Evolutionary conservation across 164 flowering plant genomes (phyloP).

Genomic region (Vitis rotundifolia): DNA sequence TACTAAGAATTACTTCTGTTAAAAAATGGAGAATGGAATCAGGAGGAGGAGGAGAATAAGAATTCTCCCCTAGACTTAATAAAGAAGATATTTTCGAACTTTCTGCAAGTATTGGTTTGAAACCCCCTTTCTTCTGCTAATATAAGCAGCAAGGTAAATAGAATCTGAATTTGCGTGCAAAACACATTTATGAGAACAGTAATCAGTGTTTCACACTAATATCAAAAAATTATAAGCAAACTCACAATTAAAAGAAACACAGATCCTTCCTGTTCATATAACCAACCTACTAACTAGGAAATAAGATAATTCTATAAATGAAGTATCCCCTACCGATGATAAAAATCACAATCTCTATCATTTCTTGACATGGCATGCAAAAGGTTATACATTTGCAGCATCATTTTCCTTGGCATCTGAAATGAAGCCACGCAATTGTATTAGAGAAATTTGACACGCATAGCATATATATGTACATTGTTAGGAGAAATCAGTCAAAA

Average conservation of each 20-base stretch:
- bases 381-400: constrained; percentile 91
- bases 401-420: constrained; percentile 97
- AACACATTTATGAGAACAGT: too few species aligned
- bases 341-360: constrained; percentile 94
- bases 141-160: background rate
- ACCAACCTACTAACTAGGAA: too few species aligned
- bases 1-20: too few species aligned
- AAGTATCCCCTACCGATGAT: constrained; percentile 66
- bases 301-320: too few species aligned
- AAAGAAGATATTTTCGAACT: background rate
- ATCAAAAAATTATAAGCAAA: too few species aligned
- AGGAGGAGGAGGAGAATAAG: too few species aligned
- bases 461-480: background rate
- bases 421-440: constrained; percentile 10
- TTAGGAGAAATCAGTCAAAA: constrained; percentile 2
- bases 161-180: too few species aligned
- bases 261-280: too few species aligned
- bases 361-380: constrained; percentile 70
- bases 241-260: too few species aligned
- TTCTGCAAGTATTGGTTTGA: background rate
- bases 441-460: background rate
- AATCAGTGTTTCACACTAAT: too few species aligned
- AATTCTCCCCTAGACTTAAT: background rate
- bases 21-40: too few species aligned
- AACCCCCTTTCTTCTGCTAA: background rate